Evolutionary conservation across 2,329 filamentous ascomycete genomes (phyloP), one percentile per base, ranked within the genome.

Genomic region (Rutstroemia sp.): DNA sequence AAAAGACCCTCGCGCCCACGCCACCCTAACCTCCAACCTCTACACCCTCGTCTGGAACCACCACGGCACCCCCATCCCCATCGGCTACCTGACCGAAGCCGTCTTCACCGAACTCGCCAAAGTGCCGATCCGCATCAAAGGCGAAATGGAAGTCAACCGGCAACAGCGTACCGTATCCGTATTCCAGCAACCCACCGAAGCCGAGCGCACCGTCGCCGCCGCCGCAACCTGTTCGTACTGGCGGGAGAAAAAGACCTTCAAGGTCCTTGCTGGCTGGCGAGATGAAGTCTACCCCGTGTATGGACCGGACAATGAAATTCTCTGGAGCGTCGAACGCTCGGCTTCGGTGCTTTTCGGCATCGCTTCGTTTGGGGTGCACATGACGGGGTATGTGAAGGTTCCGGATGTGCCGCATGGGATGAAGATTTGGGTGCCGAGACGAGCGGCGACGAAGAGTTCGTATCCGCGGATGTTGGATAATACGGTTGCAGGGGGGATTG

Each of bases 391-490:
- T 66, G 79, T 87, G 23, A 71, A 74, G 21, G 74, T 78, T 41
- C 71, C 70, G 30, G 66, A 72, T 2, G 73, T 66, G 45, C 70
- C 60, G 41, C 71, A 79, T 52, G 86, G 85, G 18, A 73, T 95
- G 46, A 86, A 83, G 66, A 77, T 99, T 42, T 97, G 94, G 92
- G 82, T 95, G 1, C 88, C 94, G 3, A 80, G 85, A 47, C 80
- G 94, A 9, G 82, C 91, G 12, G 77, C 76, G 51, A 81, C 77
- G 58, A 99, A 97, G 76, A 83, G 88, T 63, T 96, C 91, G 0
- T 99, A 92, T 68, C 86, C 87, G 0, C 81, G 87, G n/a, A 56
- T 56, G 57, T 77, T 99, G 62, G 94, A 99, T 72, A 99, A 97
- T 71, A 91, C 91, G 1, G 94, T 95, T 6, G 94, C 92, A 0